Evolutionary conservation across 2,329 filamentous ascomycete genomes (phyloP), one percentile per base, ranked within the genome.

Genomic region (Mycosphaerella arachidis): DNA sequence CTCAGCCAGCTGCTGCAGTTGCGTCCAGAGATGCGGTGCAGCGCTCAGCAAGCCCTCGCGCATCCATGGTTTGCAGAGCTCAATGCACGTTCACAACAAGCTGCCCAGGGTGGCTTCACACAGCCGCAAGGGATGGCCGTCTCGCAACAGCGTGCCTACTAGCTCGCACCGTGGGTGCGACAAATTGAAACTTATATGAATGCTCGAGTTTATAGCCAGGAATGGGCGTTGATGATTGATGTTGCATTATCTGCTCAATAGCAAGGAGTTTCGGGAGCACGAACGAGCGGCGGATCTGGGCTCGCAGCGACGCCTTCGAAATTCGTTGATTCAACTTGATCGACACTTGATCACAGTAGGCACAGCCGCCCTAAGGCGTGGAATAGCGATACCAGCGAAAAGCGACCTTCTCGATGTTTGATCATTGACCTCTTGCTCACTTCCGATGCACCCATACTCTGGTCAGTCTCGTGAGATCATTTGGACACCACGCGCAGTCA

Each of bases 21-120:
- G 56, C 85, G 92, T 33, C 94, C 94, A 0, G 94, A 99, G 76
- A 86, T 96, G 76, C 86, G 94, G 57, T 90, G 96, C 72, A 92
- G 89, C 68, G 94, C 94, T 1, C 82, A 87, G 55, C 91, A 96
- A 64, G 92, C 94, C 3, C 80, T 97, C 45, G 84, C 88, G 67
- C 94, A 99, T 74, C 90, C 89, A 0, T 99, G 94, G 94, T 99
- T 99, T 78, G 84, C 82, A 64, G 90, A 93, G 68, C 75, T 92
- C 16, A 78, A 86, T 58, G 61, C 63, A 13, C 61, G 67, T 10
- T 65, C 63, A 16, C 59, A 61, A 31, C 59, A 62, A 37, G 63
- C 66, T 31, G 62, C 61, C 24, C 66, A 66, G 43, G 61, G 61
- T 16, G 64, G 62, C 31, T 69, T 67, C 48, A 58, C 67, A 10